Evolutionary conservation across 2,329 filamentous ascomycete genomes (phyloP), one percentile per base, ranked within the genome.

Genomic region (Colletotrichum limetticola): DNA sequence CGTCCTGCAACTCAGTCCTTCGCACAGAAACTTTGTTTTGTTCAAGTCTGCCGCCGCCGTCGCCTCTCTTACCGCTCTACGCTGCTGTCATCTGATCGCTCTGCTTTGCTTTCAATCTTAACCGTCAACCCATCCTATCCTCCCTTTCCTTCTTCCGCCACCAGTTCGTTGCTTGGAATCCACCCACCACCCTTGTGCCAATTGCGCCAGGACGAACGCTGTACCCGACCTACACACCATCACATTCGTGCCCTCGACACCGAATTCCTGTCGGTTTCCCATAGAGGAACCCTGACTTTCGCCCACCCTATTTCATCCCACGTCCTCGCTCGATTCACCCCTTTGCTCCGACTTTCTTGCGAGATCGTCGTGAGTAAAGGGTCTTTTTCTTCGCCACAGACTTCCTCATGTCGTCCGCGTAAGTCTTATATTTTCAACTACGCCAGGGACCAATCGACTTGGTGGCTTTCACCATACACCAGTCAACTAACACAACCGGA

Each of bases 341-440:
- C 82, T 84, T 85, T 84, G 77, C 83, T 86, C 84, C 82, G 84
- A 81, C 85, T 80, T 79, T 85, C 82, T 84, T 77, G 78, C 76
- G 78, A 81, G 83, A 84, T 83, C 77, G 85, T 87, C 82, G 85
- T 79, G 83, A 83, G 86, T 82, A 79, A 82, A 86, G 81, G 82
- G 82, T 80, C 81, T 79, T 78, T 78, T 76, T 76, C 75, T 76
- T 76, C 75, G 77, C 77, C 75, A 77, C 71, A 65, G 71, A 72
- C 72, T 76, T 80, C 74, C 79, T 79, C 82, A 83, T 83, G 82
- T 81, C 80, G 79, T 82, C 83, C 81, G 80, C 81, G 80, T 82
- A 79, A 80, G 81, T 79, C 35, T 71, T 49, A 68, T 71, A 73
- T 57, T 73, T 62, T 73, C 66, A 73, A 61, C 66, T 66, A 73